phyloP scores from a whole-genome alignment of 305 asterid species.

The Stenogyne calaminthoides region DNA sequence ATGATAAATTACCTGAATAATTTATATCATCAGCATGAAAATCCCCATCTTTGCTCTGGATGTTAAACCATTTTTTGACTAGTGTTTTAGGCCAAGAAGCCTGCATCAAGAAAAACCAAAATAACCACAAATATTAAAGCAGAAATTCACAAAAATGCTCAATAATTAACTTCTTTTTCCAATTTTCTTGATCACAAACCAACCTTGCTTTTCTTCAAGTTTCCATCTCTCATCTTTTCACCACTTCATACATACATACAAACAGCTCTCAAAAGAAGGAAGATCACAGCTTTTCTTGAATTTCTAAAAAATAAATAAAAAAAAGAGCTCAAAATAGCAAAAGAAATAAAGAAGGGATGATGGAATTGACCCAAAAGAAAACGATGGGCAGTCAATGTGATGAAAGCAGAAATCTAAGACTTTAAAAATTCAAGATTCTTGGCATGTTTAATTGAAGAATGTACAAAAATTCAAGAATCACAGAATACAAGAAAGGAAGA shows the following conservation, averaged over 20 bases:
- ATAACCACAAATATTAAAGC: neutral
- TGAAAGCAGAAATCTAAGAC: constrained; percentile 14
- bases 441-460: neutral
- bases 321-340: neutral
- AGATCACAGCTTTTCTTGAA: constrained; percentile 38
- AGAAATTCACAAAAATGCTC: constrained; percentile 20
- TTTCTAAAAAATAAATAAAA: neutral
- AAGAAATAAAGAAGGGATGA: neutral
- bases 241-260: constrained; percentile 44
- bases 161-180: neutral
- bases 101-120: constrained; percentile 41
- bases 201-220: constrained; percentile 78
- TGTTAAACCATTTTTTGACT: constrained; percentile 81
- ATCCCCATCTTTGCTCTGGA: constrained; percentile 62
- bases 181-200: constrained; percentile 10
- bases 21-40: constrained; percentile 75
- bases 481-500: constrained; percentile 5
- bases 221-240: constrained; percentile 78
- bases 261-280: constrained; percentile 16
- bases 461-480: constrained; percentile 25
- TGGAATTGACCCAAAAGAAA: neutral
- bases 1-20: constrained; percentile 44
- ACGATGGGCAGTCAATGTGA: constrained; percentile 7
- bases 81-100: constrained; percentile 79
- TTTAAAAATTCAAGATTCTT: neutral